These are phyloP conservation scores for Pleomassaria siparia DNA, from an alignment of 2,329 filamentous ascomycete genomes.

Conservation along the genomic window DNA sequence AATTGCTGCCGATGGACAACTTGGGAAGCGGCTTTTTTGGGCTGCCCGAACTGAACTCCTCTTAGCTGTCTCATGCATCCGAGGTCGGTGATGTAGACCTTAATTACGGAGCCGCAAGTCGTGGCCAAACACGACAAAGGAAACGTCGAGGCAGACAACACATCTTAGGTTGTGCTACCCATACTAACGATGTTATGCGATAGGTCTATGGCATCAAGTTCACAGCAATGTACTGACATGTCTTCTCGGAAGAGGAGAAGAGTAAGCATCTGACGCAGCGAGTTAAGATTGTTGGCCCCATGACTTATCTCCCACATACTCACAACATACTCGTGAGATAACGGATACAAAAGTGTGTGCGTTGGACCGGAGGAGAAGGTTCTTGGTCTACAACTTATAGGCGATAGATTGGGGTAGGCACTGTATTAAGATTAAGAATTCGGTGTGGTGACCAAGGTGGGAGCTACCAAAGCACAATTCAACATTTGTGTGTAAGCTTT, in stretches of 20 bases:
- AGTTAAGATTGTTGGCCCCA: background rate
- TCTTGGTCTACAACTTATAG: slow-evolving; percentile 78
- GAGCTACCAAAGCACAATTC: slow-evolving; percentile 41
- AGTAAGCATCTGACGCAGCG: slow-evolving; percentile 68
- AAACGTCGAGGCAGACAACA: slow-evolving; percentile 11
- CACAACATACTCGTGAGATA: slow-evolving; percentile 43
- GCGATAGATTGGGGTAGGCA: slow-evolving; percentile 66
- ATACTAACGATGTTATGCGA: slow-evolving; percentile 44
- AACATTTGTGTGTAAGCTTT: slow-evolving; percentile 14
- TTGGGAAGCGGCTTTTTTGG: slow-evolving; percentile 75
- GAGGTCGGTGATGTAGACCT: slow-evolving; percentile 76
- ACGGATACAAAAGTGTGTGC: slow-evolving; percentile 76
- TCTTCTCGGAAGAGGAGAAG: slow-evolving; percentile 73
- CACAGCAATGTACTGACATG: slow-evolving; percentile 80
- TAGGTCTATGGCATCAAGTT: slow-evolving; percentile 77
- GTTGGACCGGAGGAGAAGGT: slow-evolving; percentile 74
- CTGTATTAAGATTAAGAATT: slow-evolving; percentile 64
- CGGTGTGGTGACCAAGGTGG: slow-evolving; percentile 63
- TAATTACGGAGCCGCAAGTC: slow-evolving; percentile 74
- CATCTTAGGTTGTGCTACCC: background rate
- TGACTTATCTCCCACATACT: background rate
- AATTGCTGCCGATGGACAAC: slow-evolving; percentile 75
- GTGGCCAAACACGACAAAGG: slow-evolving; percentile 64
- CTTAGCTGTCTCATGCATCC: slow-evolving; percentile 70
- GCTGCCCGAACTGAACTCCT: slow-evolving; percentile 51